A percentile compares a stretch with the other conserved stretches of the same genome.
phyloP scores from a whole-genome alignment of 768 basidiomycete genomes.

The Macrolepiota fuliginosa region DNA sequence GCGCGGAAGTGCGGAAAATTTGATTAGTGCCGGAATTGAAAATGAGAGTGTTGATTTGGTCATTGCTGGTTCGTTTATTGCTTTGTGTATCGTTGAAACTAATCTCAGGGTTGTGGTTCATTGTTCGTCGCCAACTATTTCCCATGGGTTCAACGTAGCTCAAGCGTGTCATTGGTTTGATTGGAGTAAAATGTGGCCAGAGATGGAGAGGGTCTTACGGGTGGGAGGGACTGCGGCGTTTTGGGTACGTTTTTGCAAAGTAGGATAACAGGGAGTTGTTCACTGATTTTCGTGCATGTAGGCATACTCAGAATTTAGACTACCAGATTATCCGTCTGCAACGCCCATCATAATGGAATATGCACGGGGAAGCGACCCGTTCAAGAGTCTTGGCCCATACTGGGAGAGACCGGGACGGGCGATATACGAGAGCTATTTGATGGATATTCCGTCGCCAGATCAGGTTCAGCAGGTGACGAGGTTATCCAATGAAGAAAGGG shows the following conservation, averaged over 20 bases:
- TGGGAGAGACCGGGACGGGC: constrained; percentile 36
- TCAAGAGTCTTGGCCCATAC: too few relatives aligned
- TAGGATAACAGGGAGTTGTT: background rate
- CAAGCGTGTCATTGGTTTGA: constrained; percentile 86
- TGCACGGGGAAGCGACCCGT: too few relatives aligned
- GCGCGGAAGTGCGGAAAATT: constrained; percentile 50
- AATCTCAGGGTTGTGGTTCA: background rate
- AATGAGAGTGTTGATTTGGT: constrained; percentile 62
- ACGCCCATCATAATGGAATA: constrained; percentile 26
- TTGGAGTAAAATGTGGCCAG: constrained; percentile 68
- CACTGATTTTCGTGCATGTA: constrained; percentile 16
- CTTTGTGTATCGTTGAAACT: background rate
- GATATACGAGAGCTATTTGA: too few relatives aligned
- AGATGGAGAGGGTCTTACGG: constrained; percentile 57
- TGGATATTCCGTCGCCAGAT: background rate
- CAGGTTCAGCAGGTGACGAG: background rate
- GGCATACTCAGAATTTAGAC: constrained; percentile 72
- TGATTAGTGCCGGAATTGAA: constrained; percentile 39
- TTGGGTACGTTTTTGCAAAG: constrained; percentile 52
- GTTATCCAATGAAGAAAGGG: constrained; percentile 14
- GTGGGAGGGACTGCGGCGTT: constrained; percentile 67
- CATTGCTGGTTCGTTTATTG: constrained; percentile 51
- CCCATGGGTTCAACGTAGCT: constrained; percentile 43
- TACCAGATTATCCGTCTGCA: constrained; percentile 56
- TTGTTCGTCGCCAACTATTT: too few relatives aligned